Base-by-base conservation (phyloP, 495 filamentous ascomycete species). In the Daldinia caldariorum region DNA sequence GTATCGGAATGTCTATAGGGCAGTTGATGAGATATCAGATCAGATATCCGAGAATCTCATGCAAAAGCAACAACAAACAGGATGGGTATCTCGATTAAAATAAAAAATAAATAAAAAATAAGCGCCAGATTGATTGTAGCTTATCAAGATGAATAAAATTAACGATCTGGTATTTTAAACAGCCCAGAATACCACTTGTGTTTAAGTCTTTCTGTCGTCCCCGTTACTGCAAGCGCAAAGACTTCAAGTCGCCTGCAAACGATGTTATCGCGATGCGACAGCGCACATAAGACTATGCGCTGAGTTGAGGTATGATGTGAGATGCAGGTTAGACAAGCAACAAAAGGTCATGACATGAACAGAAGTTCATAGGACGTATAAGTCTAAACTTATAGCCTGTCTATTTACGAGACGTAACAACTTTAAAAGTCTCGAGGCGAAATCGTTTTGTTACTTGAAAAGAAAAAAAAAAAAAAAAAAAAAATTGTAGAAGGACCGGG, bases 211-310 rank as follows among this genome's bases (percentile, higher is more conserved):
- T 87, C 83, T 84, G 70, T 74, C 76, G 75, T 76, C 78, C 80
- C 82, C 77, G 58, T 26, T 74, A 66, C 58, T 83, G 79, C 81
- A 84, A 86, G 83, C 85, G 85, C 85, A 87, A 87, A 87, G 85
- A 86, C 85, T 83, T 78, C 70, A 87, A 87, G 85, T 86, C 85
- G 85, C 83, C 74, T 82, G 82, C 80, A 67, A 65, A 69, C 55
- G 57, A 72, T 79, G 78, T 74, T 76, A 76, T 61, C 65, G 71
- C 69, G 22, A 65, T 32, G 45, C n/a, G 8, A 34, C 31, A 32
- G 43, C 45, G 54, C 71, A 41, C 67, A 70, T 66, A 13, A 29
- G 58, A 20, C 9, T 51, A 70, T 58, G 45, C 43, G 39, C 66
- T 39, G 49, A 20, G 26, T 20, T 8, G 38, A 9, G 49, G 26